Conservation (phyloP, 441 rosid genomes). For the Daphne laureola region DNA sequence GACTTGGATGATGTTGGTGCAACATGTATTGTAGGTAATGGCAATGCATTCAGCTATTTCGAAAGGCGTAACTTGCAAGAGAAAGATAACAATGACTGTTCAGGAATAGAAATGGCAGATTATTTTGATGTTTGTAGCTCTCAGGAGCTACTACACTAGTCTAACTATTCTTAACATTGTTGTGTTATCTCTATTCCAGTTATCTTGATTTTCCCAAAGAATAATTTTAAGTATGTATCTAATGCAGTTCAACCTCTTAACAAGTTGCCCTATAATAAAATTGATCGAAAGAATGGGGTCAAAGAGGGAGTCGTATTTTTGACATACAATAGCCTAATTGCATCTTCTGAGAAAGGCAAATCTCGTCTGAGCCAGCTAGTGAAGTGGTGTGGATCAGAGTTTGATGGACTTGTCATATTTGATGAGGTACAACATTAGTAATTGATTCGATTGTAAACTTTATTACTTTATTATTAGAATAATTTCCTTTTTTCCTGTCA, state of each 20-base stretch:
- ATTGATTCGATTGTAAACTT: not conserved
- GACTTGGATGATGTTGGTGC: slow-evolving; percentile 99
- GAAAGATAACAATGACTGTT: too few relatives aligned
- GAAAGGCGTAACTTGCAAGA: too few relatives aligned
- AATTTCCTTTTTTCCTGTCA: slow-evolving; percentile 14
- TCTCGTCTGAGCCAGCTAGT: slow-evolving; percentile 98
- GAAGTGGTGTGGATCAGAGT: slow-evolving; percentile 91
- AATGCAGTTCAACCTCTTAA: slow-evolving; percentile 93
- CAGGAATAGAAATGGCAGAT: too few relatives aligned
- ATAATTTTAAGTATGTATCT: slow-evolving; percentile 16
- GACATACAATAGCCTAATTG: slow-evolving; percentile 97
- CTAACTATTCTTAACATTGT: too few relatives aligned
- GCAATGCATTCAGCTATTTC: not conserved
- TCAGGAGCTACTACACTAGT: too few relatives aligned
- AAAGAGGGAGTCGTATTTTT: slow-evolving; percentile 87
- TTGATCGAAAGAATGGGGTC: slow-evolving; percentile 90
- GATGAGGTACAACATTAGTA: slow-evolving; percentile 60
- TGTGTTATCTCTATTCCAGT: too few relatives aligned
- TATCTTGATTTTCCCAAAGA: too few relatives aligned
- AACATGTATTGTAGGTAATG: slow-evolving; percentile 59
- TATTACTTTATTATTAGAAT: slow-evolving; percentile 3
- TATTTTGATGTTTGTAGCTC: too few relatives aligned
- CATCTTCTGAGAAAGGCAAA: slow-evolving; percentile 98
- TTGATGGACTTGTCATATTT: slow-evolving; percentile 86
- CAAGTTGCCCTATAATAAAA: slow-evolving; percentile 95